These are phyloP conservation scores for Metarhizium rileyi DNA, from an alignment of 2,329 filamentous ascomycete genomes.

Conservation along the genomic window DNA sequence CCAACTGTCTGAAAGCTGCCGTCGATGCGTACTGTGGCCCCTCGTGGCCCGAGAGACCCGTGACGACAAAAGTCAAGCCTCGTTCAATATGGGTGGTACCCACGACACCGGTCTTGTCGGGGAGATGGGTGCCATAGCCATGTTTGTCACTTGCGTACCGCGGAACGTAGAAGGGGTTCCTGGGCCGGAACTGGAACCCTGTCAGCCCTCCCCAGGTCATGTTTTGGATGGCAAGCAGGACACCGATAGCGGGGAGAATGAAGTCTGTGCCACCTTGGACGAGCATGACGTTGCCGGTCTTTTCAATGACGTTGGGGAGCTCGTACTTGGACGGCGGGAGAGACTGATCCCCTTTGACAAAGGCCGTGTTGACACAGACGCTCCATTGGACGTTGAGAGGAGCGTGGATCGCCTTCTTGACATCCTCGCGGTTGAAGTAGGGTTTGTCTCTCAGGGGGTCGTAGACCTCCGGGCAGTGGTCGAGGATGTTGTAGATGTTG, in stretches of 20 bases:
- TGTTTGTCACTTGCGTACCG: slow-evolving; percentile 18
- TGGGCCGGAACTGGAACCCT: slow-evolving; percentile 55
- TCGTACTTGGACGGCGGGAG: slow-evolving; percentile 43
- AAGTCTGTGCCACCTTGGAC: slow-evolving; percentile 63
- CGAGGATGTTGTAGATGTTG: slow-evolving; percentile 64
- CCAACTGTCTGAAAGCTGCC: slow-evolving; percentile 61
- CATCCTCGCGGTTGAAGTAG: slow-evolving; percentile 63
- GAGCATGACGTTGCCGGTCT: slow-evolving; percentile 63
- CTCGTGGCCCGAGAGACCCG: slow-evolving; percentile 59
- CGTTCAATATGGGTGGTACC: slow-evolving; percentile 65
- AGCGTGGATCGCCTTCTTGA: slow-evolving; percentile 60
- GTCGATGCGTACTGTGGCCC: slow-evolving; percentile 58
- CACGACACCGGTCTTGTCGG: slow-evolving; percentile 55
- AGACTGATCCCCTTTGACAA: slow-evolving; percentile 14
- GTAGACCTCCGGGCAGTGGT: slow-evolving; percentile 61
- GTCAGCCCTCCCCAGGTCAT: slow-evolving; percentile 68
- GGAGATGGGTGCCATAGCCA: slow-evolving; percentile 30
- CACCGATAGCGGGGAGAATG: slow-evolving; percentile 58
- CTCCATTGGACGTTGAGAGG: slow-evolving; percentile 27
- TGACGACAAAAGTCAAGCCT: slow-evolving; percentile 60
- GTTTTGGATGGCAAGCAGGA: slow-evolving; percentile 65
- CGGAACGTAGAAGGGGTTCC: slow-evolving; percentile 59
- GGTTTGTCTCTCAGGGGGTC: slow-evolving; percentile 64
- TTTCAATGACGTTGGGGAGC: slow-evolving; percentile 63
- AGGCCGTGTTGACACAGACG: slow-evolving; percentile 7